Percentiles rank a stretch among this genome's conserved stretches.
These are phyloP conservation scores for Alternaria dauci DNA, from an alignment of 2,329 filamentous ascomycete species.

Conservation along the genomic window DNA sequence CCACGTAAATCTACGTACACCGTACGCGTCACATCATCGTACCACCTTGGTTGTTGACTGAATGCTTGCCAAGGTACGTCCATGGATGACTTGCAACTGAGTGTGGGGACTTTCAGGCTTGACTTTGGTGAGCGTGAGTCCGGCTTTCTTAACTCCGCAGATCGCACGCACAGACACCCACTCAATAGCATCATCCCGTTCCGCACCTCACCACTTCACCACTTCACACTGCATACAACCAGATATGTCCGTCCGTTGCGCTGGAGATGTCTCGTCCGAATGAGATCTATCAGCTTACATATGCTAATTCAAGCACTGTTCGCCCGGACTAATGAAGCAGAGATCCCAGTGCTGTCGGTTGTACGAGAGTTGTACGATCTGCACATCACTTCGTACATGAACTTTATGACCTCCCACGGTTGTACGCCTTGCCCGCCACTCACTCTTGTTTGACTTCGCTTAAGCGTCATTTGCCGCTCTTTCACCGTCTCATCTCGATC, in stretches of 20 bases:
- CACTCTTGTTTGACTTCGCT: not conserved
- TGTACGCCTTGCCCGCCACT: not conserved
- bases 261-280: not conserved
- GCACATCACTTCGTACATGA: not conserved
- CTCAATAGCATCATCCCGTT: not conserved
- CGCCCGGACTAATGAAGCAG: not conserved
- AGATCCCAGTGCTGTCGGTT: not conserved
- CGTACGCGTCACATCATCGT: not conserved
- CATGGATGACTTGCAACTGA: not conserved
- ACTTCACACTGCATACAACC: not conserved
- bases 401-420: constrained; percentile 1
- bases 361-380: constrained; percentile 7
- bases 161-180: not conserved
- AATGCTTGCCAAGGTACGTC: not conserved
- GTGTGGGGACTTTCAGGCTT: no score
- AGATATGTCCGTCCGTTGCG: not conserved
- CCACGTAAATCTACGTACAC: not conserved
- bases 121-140: not conserved
- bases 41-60: not conserved
- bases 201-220: not conserved
- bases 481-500: not conserved
- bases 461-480: not conserved
- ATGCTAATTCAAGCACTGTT: not conserved
- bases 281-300: not conserved
- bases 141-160: not conserved